Evolutionary conservation across 192 early-diverging fungal species (phyloP), one percentile per base, ranked within the genome.

Genomic region (Fimicolochytrium jonesii): DNA sequence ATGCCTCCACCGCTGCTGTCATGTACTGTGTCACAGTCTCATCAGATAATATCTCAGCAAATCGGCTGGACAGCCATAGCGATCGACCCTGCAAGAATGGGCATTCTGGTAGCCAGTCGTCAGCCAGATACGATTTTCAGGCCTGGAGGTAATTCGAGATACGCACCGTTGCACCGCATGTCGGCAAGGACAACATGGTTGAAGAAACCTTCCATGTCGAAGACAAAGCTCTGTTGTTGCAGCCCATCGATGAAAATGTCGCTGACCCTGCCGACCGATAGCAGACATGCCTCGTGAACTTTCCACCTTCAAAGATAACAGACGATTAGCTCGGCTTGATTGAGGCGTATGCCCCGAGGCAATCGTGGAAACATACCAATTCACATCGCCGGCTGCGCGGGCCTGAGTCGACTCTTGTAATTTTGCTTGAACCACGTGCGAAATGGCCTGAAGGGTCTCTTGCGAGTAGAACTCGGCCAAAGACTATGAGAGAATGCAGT

Each of bases 41-140:
- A 0, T 75, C 47, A 13, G 90, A 90, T 26, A 94, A 71, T 18
- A 85, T 76, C 10, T 79, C 72, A 17, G 87, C 85, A 80, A 92
- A 91, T 62, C 87, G 80, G 44, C 87, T 87, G 2, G 88, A 82
- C 81, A 94, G 94, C 17, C 93, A 87, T 51, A 98, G 83, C 1
- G 92, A 87, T 13, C 95, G 91, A 3, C 93, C 92, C 70, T 92
- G 90, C 57, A 91, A 78, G 68, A 92, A 92, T 6, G 95, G 95
- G 41, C 60, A 74, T 6, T 84, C 85, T 77, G 68, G 33, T 30
- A 55, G 26, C 60, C 31, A 34, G 17, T 15, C 20, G 45, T 34
- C 20, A 61, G 20, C 26, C 1, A 29, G 4, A 22, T 6, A n/a
- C 13, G 56, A 28, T 41, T 31, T 23, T 29, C 22, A 23, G 26